Conservation (phyloP, 2,329 filamentous ascomycete species). For the Karstenula rhodostoma region DNA sequence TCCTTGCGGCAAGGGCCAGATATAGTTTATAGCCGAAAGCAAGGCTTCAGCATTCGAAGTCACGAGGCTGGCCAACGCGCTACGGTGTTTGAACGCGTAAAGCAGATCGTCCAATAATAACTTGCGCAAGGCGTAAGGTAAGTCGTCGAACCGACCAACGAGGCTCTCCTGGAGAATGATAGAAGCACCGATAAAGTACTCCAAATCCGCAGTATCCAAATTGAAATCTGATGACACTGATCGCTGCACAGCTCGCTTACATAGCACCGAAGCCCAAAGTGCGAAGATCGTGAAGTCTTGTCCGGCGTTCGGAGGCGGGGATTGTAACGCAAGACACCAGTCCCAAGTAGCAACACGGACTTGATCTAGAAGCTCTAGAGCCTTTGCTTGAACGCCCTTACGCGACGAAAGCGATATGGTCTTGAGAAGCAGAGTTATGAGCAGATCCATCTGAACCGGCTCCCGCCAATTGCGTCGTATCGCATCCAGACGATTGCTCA, state of each 20-base stretch:
- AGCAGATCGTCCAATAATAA: constrained; percentile 60
- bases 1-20: constrained; percentile 54
- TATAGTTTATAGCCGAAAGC: constrained; percentile 44
- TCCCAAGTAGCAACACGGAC: constrained; percentile 55
- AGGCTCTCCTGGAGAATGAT: constrained; percentile 60
- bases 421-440: constrained; percentile 61
- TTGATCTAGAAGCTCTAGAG: constrained; percentile 47
- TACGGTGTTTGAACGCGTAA: constrained; percentile 50
- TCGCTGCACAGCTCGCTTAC: constrained; percentile 57
- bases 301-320: constrained; percentile 49
- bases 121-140: constrained; percentile 47
- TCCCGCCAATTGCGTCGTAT: constrained; percentile 68
- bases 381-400: constrained; percentile 16
- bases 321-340: constrained; percentile 62
- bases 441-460: constrained; percentile 63
- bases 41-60: constrained; percentile 37
- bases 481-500: constrained; percentile 56
- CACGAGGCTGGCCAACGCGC: constrained; percentile 49
- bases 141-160: constrained; percentile 43
- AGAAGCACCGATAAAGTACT: constrained; percentile 50
- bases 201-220: constrained; percentile 20
- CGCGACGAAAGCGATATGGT: constrained; percentile 39
- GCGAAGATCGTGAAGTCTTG: constrained; percentile 55
- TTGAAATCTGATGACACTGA: neutral
- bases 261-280: constrained; percentile 66